Base-by-base conservation (phyloP, 2,329 filamentous ascomycete genomes). In the Fusarium sp. region DNA sequence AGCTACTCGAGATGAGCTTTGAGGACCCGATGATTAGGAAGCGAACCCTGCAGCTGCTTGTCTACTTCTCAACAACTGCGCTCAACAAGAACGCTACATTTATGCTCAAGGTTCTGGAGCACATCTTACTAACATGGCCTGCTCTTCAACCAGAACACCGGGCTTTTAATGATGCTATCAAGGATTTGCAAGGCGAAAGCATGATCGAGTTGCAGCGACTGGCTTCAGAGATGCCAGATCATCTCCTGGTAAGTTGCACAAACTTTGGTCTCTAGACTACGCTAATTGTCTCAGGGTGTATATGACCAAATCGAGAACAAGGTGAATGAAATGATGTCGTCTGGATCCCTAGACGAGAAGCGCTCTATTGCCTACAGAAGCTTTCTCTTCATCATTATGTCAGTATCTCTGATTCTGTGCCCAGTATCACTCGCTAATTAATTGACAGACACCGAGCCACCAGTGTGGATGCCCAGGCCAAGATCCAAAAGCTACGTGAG, bases 331-430 rank as follows among this genome's bases (percentile, higher is more conserved):
- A 89, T 97, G 82, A 86, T 91, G 75, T 84, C 88, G 64, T 88
- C 91, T 46, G 88, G 91, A 29, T 85, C 87, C 53, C 81, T 91
- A 29, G 95, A 97, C 73, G 91, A 95, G 72, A 93, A 94, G 74
- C 88, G 94, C 31, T 89, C 92, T 58, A 90, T 96, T 74, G 93
- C 94, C 3, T 94, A 96, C 73, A 92, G 90, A 71, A 95, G 94
- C 11, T 95, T 98, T 66, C 84, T 98, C 1, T 96, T 99, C 76
- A 96, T 97, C 60, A 96, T 99, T 65, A 90, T 96, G 87, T 91
- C 81, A 75, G 84, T 76, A 36, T 25, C 39, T 20, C 8, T 10
- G 4, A 33, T 9, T n/a, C 9, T n/a, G 4, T 11, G 9, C 7
- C 8, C 39, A 11, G 64, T 71, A 55, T 4, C 17, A 15, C 13